Base-by-base conservation (phyloP, 345 rosid species). In the Gossypioides kirkii region DNA sequence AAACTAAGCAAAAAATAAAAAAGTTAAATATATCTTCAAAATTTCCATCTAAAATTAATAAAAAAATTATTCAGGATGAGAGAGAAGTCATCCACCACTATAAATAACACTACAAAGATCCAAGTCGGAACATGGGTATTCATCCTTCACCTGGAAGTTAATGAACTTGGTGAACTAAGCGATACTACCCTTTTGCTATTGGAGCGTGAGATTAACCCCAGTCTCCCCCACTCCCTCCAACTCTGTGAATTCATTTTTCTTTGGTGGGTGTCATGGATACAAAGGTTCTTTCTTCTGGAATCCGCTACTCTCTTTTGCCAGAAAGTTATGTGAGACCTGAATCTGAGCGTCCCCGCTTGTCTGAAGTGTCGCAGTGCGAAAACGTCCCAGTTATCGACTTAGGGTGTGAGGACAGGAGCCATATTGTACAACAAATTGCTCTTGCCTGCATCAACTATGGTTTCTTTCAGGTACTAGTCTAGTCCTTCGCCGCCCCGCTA, bases 321-420 rank as follows among this genome's bases (percentile, higher is more conserved):
- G 88, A 71, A 65, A 82, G 89, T 72, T 91, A 87, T 72, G 80
- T 91, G 77, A 76, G 97, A 73, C 92, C 91, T 36, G 86, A 83
- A 69, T 78, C 89, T 6, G 93, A 93, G 38, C 89, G 97, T 12
- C 94, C 97, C 12, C 80, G 84, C 8, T 81, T 91, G 42, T 80
- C 86, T 0, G 94, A 91, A 75, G 91, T 91, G 18, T 76, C 81
- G 2, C 26, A 75, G 26, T 84, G 86, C 38, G 76, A 85, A 25
- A 75, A 90, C 74, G 84, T 93, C 69, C 96, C 97, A 9, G 69
- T 88, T 62, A 77, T 93, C 74, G 96, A 93, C 78, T 75, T 93
- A 38, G 83, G 87, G 50, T 78, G 79, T 74, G 53, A 73, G 1
- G 87, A 91, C 70, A 73, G 86, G 56, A 65, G 83, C 77, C 79